Evolutionary conservation across 1,284 basidiomycete genomes (phyloP).

Genomic region (Trichosporon faecale): DNA sequence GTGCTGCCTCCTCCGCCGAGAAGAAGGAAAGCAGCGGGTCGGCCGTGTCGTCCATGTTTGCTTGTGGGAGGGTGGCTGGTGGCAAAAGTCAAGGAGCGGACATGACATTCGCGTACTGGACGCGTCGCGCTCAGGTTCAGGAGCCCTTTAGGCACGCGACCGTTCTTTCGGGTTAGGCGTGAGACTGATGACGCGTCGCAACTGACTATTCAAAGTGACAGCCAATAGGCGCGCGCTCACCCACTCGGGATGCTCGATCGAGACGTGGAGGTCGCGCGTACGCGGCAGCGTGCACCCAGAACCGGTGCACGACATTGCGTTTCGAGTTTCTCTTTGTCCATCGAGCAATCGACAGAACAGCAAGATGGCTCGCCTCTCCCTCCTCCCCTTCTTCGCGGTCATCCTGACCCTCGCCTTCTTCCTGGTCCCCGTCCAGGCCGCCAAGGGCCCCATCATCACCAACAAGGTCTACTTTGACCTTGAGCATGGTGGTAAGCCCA

Average conservation of each 20-base stretch:
- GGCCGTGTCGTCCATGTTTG: conserved; percentile 60
- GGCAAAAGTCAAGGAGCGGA: neutral
- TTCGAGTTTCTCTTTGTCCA: neutral
- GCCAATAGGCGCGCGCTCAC: neutral
- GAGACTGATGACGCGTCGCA: neutral
- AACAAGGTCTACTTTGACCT: conserved; percentile 93
- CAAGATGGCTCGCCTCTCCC: conserved; percentile 58
- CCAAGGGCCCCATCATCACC: conserved; percentile 69
- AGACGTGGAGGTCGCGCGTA: conserved; percentile 3
- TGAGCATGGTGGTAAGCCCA: conserved; percentile 74
- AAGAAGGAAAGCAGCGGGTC: conserved; percentile 78
- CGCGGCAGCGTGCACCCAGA: neutral
- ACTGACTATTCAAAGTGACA: neutral
- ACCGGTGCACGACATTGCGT: too few species aligned
- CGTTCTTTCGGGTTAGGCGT: neutral
- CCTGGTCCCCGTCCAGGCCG: conserved; percentile 38
- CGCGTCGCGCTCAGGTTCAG: neutral
- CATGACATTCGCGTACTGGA: conserved; percentile 4
- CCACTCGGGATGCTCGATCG: neutral
- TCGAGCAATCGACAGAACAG: conserved; percentile 8
- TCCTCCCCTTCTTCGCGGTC: conserved; percentile 65
- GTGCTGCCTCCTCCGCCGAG: conserved; percentile 59
- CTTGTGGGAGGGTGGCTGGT: conserved; percentile 14
- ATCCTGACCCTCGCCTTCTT: conserved; percentile 55
- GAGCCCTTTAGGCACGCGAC: neutral